Evolutionary conservation across 1,284 basidiomycete genomes (phyloP).

Genomic region (Cutaneotrichosporon sp.): DNA sequence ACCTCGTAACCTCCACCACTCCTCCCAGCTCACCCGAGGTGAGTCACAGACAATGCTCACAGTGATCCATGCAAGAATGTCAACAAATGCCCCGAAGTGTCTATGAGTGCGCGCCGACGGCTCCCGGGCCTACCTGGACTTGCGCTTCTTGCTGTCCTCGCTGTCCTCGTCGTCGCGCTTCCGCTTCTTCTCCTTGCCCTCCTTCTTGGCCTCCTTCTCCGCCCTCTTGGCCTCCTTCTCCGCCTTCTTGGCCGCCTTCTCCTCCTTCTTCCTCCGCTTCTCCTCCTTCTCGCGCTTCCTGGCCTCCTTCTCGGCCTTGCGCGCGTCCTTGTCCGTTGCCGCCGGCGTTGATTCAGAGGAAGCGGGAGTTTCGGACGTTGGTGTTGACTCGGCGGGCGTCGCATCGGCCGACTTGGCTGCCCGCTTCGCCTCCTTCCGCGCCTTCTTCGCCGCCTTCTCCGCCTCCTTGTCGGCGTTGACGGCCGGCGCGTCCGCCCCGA

Average conservation of each 20-base stretch:
- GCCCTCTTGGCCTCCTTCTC: neutral
- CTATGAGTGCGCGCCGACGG: neutral
- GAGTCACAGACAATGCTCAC: neutral
- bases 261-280: neutral
- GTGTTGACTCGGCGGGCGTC: neutral
- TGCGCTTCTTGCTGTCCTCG: neutral
- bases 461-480: slow-evolving; percentile 1
- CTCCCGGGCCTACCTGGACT: neutral
- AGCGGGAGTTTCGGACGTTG: neutral
- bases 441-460: slow-evolving; percentile 5
- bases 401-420: slow-evolving; percentile 16
- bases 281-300: neutral
- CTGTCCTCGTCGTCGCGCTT: neutral
- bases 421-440: slow-evolving; percentile 24
- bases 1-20: no score
- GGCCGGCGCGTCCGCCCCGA: slow-evolving; percentile 23
- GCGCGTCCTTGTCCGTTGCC: neutral
- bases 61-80: neutral
- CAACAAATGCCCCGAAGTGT: neutral
- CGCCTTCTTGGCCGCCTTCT: neutral
- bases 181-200: neutral
- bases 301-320: neutral
- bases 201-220: neutral
- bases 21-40: no score
- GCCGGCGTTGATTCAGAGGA: neutral